Base-by-base conservation (phyloP, 1,284 basidiomycete species). In the Erythrobasidium hasegawianum region DNA sequence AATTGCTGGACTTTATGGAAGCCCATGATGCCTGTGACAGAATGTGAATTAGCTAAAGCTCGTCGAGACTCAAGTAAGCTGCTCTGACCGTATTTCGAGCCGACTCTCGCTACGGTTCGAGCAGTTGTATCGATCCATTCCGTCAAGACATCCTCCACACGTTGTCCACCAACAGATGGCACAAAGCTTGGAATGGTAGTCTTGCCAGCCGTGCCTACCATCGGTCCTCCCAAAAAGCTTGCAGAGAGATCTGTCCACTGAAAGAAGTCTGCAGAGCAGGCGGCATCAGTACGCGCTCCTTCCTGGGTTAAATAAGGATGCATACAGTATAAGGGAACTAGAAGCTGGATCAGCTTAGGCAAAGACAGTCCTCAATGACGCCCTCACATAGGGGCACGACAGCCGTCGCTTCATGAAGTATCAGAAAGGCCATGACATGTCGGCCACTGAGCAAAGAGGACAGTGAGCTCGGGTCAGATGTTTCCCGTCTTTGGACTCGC, bases 1-100 rank as follows among this genome's bases (percentile, higher is more conserved):
- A 65, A 45, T 55, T 65, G 45, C 33, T 65, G 62, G 11, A 65
- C 56, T 20, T 65, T 65, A 45, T 65, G 62, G 22, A 65, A 65
- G 29, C 62, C 62, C 62, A 65, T 65, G 18, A 65, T 65, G 43
- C 43, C 43, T 47, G 43, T 47, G 43, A 8, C 11, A 33, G 5
- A 24, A 7, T 24, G 43, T 47, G 5, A 47, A n/a, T 47, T 8
- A 11, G 40, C 40, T 41, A 24, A 7, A 47, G n/a, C 43, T n/a
- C 8, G 16, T 16, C 5, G 22, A n/a, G 4, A 8, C 5, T 47
- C 5, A 14, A 5, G 43, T 47, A n/a, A 4, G 43, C 43, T 16
- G 16, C n/a, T 18, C 43, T 47, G 16, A 40, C 62, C 62, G 47
- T 65, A 65, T 26, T 53, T 47, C 16, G 62, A 50, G 10, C 62